Conservation (phyloP, 2,329 filamentous ascomycete genomes). For the Verruconis gallopava region DNA sequence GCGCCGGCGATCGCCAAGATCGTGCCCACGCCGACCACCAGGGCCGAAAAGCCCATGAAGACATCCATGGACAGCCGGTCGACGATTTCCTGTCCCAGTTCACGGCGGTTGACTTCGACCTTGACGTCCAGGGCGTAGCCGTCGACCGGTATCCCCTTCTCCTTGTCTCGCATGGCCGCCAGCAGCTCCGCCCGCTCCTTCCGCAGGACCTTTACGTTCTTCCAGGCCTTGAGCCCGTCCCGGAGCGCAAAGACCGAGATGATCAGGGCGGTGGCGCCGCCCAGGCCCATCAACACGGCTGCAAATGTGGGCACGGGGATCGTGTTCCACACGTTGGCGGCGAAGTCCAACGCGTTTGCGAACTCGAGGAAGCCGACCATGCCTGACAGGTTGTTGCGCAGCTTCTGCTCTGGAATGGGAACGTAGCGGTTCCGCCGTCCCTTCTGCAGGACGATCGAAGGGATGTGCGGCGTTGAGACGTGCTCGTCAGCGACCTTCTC, state of each 20-base stretch:
- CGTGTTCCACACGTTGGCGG: slow-evolving; percentile 45
- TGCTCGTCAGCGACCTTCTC: neutral
- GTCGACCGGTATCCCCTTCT: neutral
- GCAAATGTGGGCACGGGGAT: slow-evolving; percentile 38
- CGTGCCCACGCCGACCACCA: slow-evolving; percentile 40
- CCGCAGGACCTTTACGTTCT: slow-evolving; percentile 34
- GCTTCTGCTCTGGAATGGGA: neutral
- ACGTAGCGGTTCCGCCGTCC: neutral
- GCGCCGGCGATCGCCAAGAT: slow-evolving; percentile 41
- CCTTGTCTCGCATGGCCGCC: slow-evolving; percentile 12
- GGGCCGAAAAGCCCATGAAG: slow-evolving; percentile 36
- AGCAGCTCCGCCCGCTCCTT: slow-evolving; percentile 27
- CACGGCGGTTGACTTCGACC: slow-evolving; percentile 34
- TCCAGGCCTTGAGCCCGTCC: slow-evolving; percentile 32
- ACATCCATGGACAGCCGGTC: slow-evolving; percentile 40
- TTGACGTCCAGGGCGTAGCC: slow-evolving; percentile 15
- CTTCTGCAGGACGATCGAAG: neutral
- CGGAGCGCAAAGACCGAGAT: slow-evolving; percentile 34
- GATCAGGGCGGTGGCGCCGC: slow-evolving; percentile 34
- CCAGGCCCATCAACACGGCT: slow-evolving; percentile 39
- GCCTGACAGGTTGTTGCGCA: slow-evolving; percentile 24
- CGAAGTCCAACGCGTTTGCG: slow-evolving; percentile 43
- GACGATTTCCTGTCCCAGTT: slow-evolving; percentile 38
- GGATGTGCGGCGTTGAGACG: too few relatives aligned
- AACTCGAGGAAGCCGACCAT: slow-evolving; percentile 41